These are phyloP conservation scores for Massarina eburnea DNA, from an alignment of 2,329 filamentous ascomycete genomes.

Conservation along the genomic window DNA sequence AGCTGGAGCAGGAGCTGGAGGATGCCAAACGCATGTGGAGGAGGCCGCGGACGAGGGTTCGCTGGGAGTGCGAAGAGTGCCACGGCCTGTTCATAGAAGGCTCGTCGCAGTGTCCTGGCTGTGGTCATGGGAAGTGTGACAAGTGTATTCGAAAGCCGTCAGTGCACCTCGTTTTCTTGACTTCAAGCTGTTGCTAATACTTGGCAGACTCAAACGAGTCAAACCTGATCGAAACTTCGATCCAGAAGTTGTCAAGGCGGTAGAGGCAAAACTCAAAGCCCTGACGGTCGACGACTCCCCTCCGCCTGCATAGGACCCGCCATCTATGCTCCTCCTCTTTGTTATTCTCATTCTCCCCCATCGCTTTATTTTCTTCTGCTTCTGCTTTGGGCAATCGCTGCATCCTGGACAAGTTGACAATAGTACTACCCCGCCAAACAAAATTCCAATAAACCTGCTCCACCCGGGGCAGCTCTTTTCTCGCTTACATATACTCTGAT, in stretches of 20 bases:
- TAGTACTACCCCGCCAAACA: background rate
- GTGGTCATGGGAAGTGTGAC: conserved; percentile 62
- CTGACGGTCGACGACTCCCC: conserved; percentile 29
- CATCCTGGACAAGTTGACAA: background rate
- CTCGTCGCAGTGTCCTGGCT: conserved; percentile 60
- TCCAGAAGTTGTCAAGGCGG: conserved; percentile 59
- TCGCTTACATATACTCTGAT: conserved; percentile 6
- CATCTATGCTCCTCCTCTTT: conserved; percentile 1
- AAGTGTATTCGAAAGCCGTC: conserved; percentile 59
- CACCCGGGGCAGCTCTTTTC: conserved; percentile 1
- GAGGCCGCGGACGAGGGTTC: conserved; percentile 48
- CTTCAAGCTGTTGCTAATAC: conserved; percentile 9
- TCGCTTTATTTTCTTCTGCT: background rate
- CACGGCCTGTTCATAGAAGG: conserved; percentile 59
- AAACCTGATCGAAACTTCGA: conserved; percentile 59
- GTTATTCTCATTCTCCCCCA: conserved; percentile 2
- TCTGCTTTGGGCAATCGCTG: conserved; percentile 1
- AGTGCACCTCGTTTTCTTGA: conserved; percentile 17
- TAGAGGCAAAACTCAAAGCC: conserved; percentile 57
- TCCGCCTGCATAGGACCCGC: conserved; percentile 4
- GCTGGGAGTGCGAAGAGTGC: conserved; percentile 64
- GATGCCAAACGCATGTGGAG: conserved; percentile 43
- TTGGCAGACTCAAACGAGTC: conserved; percentile 57
- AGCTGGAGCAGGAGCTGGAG: conserved; percentile 27
- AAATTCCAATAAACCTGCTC: background rate